These are phyloP conservation scores for Selaginella moellendorffii DNA, from an alignment of 75 land plant species.

Conservation along the genomic window DNA sequence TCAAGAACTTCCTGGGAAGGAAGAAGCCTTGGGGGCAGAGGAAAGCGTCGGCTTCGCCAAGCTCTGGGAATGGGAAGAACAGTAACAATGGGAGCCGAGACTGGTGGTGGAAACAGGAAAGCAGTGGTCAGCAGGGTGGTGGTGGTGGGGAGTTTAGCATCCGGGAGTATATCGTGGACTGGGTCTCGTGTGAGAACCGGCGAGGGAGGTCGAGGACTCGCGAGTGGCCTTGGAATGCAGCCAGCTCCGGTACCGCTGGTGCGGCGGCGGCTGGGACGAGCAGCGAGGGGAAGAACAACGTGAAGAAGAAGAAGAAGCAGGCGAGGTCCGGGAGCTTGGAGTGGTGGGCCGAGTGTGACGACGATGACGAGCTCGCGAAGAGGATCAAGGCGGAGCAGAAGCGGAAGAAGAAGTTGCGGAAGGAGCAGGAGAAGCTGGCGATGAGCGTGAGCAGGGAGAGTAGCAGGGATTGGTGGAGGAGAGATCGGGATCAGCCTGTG, in stretches of 20 bases:
- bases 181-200: constrained; percentile 45
- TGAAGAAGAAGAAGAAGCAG: constrained; percentile 12
- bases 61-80: constrained; percentile 12
- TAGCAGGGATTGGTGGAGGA: constrained; percentile 87
- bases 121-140: constrained; percentile 24
- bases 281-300: neutral
- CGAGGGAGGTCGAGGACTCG: constrained; percentile 24
- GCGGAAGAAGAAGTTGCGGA: constrained; percentile 18
- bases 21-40: neutral
- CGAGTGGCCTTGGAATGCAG: neutral
- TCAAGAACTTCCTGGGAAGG: constrained; percentile 7
- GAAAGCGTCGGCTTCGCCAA: constrained; percentile 2
- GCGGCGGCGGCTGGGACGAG: too few relatives aligned
- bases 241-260: too few relatives aligned
- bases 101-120: constrained; percentile 45
- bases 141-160: constrained; percentile 28
- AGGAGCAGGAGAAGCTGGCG: constrained; percentile 19
- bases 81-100: constrained; percentile 20
- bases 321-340: constrained; percentile 16
- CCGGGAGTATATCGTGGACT: constrained; percentile 74
- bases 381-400: constrained; percentile 10
- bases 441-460: constrained; percentile 31
- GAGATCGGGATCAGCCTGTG: constrained; percentile 21
- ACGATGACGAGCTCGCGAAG: constrained; percentile 12
- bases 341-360: constrained; percentile 3